Evolutionary conservation across 2,329 filamentous ascomycete species (phyloP).

Genomic region (Pyrenochaeta sp.): DNA sequence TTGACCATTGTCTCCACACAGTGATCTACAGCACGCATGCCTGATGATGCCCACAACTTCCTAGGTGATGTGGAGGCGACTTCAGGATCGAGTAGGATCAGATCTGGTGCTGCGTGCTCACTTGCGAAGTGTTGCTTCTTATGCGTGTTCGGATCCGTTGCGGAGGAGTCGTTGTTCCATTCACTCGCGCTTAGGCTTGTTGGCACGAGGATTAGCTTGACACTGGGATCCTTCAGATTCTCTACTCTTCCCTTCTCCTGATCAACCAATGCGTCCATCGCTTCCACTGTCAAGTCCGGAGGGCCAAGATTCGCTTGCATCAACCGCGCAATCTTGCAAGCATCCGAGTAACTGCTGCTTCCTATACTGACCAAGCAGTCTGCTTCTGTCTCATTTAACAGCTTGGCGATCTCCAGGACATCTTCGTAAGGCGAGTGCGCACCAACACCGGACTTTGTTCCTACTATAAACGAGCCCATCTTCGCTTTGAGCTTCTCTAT

Average conservation of each 20-base stretch:
- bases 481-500: conserved; percentile 23
- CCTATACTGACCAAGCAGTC: conserved; percentile 35
- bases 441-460: conserved; percentile 29
- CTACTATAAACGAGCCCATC: conserved; percentile 26
- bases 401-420: conserved; percentile 26
- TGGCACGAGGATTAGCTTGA: conserved; percentile 31
- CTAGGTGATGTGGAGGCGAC: conserved; percentile 33
- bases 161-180: conserved; percentile 32
- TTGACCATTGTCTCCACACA: conserved; percentile 40
- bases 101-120: conserved; percentile 23
- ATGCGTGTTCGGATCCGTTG: conserved; percentile 24
- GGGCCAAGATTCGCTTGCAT: conserved; percentile 26
- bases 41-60: conserved; percentile 37
- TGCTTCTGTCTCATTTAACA: conserved; percentile 24
- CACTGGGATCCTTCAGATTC: conserved; percentile 20
- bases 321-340: conserved; percentile 37
- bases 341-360: conserved; percentile 36
- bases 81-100: conserved; percentile 34
- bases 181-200: conserved; percentile 38
- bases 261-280: conserved; percentile 32
- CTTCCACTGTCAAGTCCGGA: conserved; percentile 21
- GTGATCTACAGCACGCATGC: conserved; percentile 40
- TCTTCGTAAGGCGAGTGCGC: conserved; percentile 35
- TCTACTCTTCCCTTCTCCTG: conserved; percentile 25
- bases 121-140: conserved; percentile 39